Conservation (phyloP, 1,139 yeast genomes). For the Kluyveromyces sp. region DNA sequence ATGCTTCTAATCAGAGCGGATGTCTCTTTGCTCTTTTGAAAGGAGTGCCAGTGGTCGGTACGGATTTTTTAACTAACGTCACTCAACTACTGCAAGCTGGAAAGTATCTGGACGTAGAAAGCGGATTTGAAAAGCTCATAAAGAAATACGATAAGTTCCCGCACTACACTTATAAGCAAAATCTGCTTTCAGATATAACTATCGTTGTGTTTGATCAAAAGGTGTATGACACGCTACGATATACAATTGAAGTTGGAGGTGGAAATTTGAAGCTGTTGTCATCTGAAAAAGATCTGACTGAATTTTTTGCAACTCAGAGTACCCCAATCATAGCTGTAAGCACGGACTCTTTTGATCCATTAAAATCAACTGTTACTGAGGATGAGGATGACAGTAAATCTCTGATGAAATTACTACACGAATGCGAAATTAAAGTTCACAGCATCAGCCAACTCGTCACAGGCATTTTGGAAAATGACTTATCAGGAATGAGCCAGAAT, state of each 20-base stretch:
- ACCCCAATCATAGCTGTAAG: background rate
- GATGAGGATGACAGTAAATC: background rate
- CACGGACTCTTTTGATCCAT: background rate
- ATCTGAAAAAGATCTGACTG: conserved; percentile 4
- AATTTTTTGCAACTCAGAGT: background rate
- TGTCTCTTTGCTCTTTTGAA: conserved; percentile 15
- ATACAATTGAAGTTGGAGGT: conserved; percentile 13
- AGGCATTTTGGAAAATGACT: conserved; percentile 5
- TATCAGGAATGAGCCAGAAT: background rate
- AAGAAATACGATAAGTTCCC: conserved; percentile 8
- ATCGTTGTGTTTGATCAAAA: conserved; percentile 9
- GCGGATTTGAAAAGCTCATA: conserved; percentile 8
- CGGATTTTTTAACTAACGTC: conserved; percentile 11
- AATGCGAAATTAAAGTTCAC: conserved; percentile 3
- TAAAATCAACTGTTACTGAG: background rate
- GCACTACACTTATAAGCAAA: background rate
- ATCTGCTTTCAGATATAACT: conserved; percentile 5
- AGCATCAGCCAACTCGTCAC: conserved; percentile 10
- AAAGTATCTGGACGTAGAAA: conserved; percentile 12
- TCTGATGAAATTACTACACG: background rate
- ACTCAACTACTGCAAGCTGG: conserved; percentile 1
- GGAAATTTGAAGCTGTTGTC: conserved; percentile 9
- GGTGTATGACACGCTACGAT: conserved; percentile 10
- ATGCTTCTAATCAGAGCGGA: conserved; percentile 8
- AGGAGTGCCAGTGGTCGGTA: conserved; percentile 12